Base-by-base conservation (phyloP, 2,329 filamentous ascomycete genomes). In the Fusarium phyllophilum region DNA sequence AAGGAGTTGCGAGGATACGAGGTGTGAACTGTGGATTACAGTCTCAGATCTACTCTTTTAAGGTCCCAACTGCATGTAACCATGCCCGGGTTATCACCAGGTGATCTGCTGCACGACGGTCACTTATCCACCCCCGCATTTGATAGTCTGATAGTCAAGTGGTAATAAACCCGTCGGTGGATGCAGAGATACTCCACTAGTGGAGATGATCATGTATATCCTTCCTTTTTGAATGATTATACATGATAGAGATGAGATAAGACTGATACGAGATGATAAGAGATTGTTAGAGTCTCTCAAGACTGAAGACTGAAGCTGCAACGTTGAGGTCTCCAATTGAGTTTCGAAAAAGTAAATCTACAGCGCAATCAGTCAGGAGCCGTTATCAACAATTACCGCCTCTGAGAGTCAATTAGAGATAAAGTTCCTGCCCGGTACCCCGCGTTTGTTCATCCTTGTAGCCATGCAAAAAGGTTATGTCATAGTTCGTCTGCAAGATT, bases 101-200 rank as follows among this genome's bases (percentile, higher is more conserved):
- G 11, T 60, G 38, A 44, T n/a, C 29, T 46, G 39, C 31, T 20
- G 12, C 33, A 39, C 5, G 41, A 45, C 26, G 31, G 18, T 36
- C 24, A 34, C 38, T 66, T 66, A 67, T 67, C 63, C 63, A 68
- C 65, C 65, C 63, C 65, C 65, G 65, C 62, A 68, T 62, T 68
- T 20, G 31, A 31, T 58, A 55, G 51, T 55, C 51, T 36, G 41
- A 58, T 58, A 58, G 55, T 29, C 34, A 26, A 46, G 45, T 26
- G 42, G n/a, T 38, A 26, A 6, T 39, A 41, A 51, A 34, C 65
- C 65, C 54, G 65, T 67, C 45, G 62, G 52, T 54, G 45, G 65
- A 68, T 41, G 13, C 2, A 6, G 15, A 5, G 14, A n/a, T 22
- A n/a, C 44, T 26, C 38, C 34, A 33, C 65, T 41, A 22, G 39